Base-by-base conservation (phyloP, 2,329 filamentous ascomycete species). In the Podosphaera leucotricha region DNA sequence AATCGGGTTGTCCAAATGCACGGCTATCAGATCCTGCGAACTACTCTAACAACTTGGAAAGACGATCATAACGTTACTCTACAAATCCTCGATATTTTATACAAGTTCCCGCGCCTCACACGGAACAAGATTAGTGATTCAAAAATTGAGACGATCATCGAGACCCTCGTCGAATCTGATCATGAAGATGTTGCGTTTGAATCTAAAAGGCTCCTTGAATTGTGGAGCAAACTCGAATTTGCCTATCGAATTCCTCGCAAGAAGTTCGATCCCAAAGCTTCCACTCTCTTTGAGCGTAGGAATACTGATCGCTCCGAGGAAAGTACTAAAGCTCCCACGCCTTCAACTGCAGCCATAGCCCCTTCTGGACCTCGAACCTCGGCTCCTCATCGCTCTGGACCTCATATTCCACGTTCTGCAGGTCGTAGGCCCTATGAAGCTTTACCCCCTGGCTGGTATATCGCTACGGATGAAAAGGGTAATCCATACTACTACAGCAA, bases 121-220 rank as follows among this genome's bases (percentile, higher is more conserved):
- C 78, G 84, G 47, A 98, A 98, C 66, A 98, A 98, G 62, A 94
- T 98, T 46, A 77, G 82, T 51, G 86, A 93, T 55, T 92, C 90
- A 7, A 92, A 92, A 55, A 94, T 98, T 48, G 90, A 95, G 59
- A 69, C 76, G 2, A 79, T 80, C 0, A 71, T 98, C 37, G 67
- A 82, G 54, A 69, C 70, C 2, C 64, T 95, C 43, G 71, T 68
- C 1, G 62, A 62, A 11, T 80, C 74, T 16, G 73, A 77, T 7
- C 77, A 93, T 55, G 75, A 83, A 48, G 70, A 80, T 47, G 82
- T 98, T 18, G 70, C 77, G 21, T 68, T 71, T 18, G 77, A 78
- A 54, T 75, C 87, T 4, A 70, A 70, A 44, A 68, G 71, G 39
- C 66, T 98, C 30, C 64, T 94, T 22, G 74, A 83, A 7, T 77